phyloP scores from a whole-genome alignment of 2,329 filamentous ascomycete species.

The Aureobasidium musti region DNA sequence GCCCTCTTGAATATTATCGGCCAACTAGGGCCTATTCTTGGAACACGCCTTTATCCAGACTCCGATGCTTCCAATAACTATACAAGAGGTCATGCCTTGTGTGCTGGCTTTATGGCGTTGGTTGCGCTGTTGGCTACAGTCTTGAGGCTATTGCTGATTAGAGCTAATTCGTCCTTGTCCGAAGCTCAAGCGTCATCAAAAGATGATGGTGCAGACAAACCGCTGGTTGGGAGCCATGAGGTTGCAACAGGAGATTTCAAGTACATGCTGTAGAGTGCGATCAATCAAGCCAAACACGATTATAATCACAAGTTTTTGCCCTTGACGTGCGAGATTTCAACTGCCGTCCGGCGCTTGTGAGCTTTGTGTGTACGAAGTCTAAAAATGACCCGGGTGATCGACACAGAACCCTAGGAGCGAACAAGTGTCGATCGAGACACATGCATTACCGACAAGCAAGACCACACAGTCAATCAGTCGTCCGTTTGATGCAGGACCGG shows the following conservation, averaged over 20 bases:
- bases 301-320: neutral
- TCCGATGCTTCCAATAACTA: conserved; percentile 54
- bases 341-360: neutral
- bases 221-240: neutral
- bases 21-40: conserved; percentile 69
- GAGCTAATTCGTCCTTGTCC: conserved; percentile 38
- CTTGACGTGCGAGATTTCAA: neutral
- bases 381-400: conserved; percentile 6
- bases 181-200: conserved; percentile 6
- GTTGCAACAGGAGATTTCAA: neutral
- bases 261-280: conserved; percentile 17
- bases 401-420: neutral
- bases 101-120: conserved; percentile 53
- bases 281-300: neutral
- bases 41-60: conserved; percentile 58
- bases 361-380: neutral
- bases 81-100: conserved; percentile 53
- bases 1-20: conserved; percentile 80
- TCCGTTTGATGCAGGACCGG: neutral
- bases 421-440: neutral
- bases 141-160: conserved; percentile 47
- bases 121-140: conserved; percentile 49
- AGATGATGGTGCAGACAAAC: conserved; percentile 3
- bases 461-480: neutral
- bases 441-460: conserved; percentile 8